These are phyloP conservation scores for Ascochyta pisi DNA, from an alignment of 2,329 filamentous ascomycete species.

Conservation along the genomic window DNA sequence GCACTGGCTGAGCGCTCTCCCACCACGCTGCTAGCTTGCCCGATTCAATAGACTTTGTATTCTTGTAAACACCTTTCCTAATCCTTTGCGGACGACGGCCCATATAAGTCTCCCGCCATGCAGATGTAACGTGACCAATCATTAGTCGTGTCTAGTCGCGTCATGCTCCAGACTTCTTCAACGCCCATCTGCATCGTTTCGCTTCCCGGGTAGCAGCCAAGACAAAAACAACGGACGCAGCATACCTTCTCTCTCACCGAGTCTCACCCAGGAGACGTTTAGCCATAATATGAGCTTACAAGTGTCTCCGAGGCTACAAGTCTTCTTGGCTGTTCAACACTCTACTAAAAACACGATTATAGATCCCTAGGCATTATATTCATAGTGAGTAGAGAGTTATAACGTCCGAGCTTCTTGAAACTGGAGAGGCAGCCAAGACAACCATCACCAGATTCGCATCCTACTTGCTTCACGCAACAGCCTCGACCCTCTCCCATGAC, in stretches of 20 bases:
- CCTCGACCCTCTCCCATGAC: conserved; percentile 50
- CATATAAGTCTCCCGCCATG: conserved; percentile 6
- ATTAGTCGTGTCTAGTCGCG: conserved; percentile 6
- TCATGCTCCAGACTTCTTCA: conserved; percentile 7
- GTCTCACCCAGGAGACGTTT: too few species aligned
- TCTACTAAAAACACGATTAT: too few species aligned
- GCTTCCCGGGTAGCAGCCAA: conserved; percentile 9
- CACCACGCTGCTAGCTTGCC: conserved; percentile 2
- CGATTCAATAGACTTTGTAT: conserved; percentile 20
- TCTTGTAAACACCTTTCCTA: conserved; percentile 27
- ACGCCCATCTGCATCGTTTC: conserved; percentile 16
- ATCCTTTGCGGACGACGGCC: conserved; percentile 2
- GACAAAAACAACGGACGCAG: background rate
- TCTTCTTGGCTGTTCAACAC: too few species aligned
- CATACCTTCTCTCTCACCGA: too few species aligned
- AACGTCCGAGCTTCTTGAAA: too few species aligned
- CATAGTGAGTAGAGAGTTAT: too few species aligned
- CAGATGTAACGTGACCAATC: conserved; percentile 14
- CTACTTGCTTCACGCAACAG: conserved; percentile 5
- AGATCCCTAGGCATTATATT: too few species aligned
- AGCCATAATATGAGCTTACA: too few species aligned
- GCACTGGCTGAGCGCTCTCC: background rate
- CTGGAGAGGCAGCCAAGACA: background rate
- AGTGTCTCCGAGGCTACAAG: too few species aligned
- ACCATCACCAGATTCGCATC: conserved; percentile 1